Conservation (phyloP, 1,284 basidiomycete species). For the Peniophora sp. region DNA sequence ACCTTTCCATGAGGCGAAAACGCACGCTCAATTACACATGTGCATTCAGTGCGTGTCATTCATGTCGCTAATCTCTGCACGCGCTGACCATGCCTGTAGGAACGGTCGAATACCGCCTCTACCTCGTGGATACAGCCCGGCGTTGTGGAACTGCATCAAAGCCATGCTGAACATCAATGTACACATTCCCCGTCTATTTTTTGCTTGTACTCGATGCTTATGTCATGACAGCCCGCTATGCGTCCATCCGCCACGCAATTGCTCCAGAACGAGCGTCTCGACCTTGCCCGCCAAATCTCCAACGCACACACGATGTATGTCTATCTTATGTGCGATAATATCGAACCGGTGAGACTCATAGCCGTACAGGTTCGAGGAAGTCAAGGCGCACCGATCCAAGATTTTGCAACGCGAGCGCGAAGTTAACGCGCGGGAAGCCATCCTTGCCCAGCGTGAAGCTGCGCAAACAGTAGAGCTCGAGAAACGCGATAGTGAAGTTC, state of each 20-base stretch:
- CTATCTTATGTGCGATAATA: background rate
- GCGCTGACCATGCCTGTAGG: constrained; percentile 22
- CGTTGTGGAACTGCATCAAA: constrained; percentile 69
- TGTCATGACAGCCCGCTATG: constrained; percentile 58
- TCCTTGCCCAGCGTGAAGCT: constrained; percentile 47
- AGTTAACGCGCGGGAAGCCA: constrained; percentile 48
- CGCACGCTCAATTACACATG: constrained; percentile 77
- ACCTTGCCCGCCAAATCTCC: constrained; percentile 64
- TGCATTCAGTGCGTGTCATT: constrained; percentile 55
- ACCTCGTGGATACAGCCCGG: constrained; percentile 73
- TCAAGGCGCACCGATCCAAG: constrained; percentile 53
- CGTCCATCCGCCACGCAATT: constrained; percentile 75
- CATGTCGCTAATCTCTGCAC: too few species aligned
- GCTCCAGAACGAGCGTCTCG: constrained; percentile 68
- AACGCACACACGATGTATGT: constrained; percentile 74
- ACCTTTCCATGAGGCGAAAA: constrained; percentile 87
- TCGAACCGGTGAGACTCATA: constrained; percentile 3
- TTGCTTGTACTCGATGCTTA: background rate
- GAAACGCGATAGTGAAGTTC: constrained; percentile 55
- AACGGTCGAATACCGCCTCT: constrained; percentile 84
- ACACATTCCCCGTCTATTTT: constrained; percentile 19
- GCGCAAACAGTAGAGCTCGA: constrained; percentile 36
- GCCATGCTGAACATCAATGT: constrained; percentile 85
- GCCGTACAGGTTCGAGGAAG: constrained; percentile 41
- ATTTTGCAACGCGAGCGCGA: constrained; percentile 56